Conservation (phyloP, 306 rosid genomes). For the Mimosa pudica region DNA sequence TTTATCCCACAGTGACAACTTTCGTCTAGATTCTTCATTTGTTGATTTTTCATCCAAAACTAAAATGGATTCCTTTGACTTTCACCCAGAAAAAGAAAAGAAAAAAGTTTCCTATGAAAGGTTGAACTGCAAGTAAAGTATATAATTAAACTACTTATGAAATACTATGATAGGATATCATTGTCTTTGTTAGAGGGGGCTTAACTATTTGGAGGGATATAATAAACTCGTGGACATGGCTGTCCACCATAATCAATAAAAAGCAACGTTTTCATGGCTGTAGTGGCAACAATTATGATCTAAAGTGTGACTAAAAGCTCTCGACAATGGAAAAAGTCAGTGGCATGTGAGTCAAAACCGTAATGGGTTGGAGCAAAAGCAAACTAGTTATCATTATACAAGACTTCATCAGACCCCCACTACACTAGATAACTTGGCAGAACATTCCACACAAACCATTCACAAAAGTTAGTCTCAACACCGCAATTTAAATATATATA, state of each 20-base stretch:
- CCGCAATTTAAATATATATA: slow-evolving; percentile 25
- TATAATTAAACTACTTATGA: neutral
- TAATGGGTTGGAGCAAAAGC: slow-evolving; percentile 19
- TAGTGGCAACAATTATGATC: slow-evolving; percentile 24
- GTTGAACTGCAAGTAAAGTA: neutral
- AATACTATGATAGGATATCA: neutral
- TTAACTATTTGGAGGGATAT: neutral
- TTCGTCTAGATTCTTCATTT: too few relatives aligned
- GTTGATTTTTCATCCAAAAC: neutral
- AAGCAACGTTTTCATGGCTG: slow-evolving; percentile 28
- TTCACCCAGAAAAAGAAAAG: neutral
- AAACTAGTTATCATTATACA: slow-evolving; percentile 43
- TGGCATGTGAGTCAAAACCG: slow-evolving; percentile 27
- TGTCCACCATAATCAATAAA: slow-evolving; percentile 23
- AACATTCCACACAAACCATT: slow-evolving; percentile 40
- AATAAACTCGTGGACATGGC: slow-evolving; percentile 8
- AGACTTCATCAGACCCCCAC: slow-evolving; percentile 41
- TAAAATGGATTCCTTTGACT: neutral
- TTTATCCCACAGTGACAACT: slow-evolving; percentile 5
- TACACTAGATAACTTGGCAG: slow-evolving; percentile 32
- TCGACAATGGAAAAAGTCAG: slow-evolving; percentile 26
- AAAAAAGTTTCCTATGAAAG: neutral
- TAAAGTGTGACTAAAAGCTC: slow-evolving; percentile 21
- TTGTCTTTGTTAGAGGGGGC: slow-evolving; percentile 11
- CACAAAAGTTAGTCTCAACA: slow-evolving; percentile 42